These are phyloP conservation scores for Sporisorium graminicola DNA, from an alignment of 1,284 basidiomycete genomes.

Conservation along the genomic window DNA sequence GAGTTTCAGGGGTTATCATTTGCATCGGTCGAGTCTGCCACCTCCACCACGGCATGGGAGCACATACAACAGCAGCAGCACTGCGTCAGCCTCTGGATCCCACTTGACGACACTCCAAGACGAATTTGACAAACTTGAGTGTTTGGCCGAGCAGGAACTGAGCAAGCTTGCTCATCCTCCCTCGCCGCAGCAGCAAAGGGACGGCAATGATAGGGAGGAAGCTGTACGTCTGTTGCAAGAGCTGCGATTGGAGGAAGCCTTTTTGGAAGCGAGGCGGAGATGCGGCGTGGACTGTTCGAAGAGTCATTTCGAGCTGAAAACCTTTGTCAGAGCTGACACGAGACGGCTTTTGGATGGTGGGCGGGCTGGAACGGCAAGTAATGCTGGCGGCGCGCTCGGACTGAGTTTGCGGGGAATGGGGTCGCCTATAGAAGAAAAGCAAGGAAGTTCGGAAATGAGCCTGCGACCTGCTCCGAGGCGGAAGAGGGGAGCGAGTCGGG, in stretches of 20 bases:
- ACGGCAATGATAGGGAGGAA: not conserved
- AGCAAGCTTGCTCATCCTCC: not conserved
- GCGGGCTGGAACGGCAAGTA: not conserved
- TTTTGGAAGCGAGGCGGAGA: conserved; percentile 21
- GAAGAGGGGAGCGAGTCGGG: conserved; percentile 1
- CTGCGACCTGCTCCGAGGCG: conserved; percentile 12
- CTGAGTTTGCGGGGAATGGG: not conserved
- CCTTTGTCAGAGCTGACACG: not conserved
- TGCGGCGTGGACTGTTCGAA: conserved; percentile 23
- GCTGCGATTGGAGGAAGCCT: conserved; percentile 24
- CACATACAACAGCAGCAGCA: not conserved
- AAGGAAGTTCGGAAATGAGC: conserved; percentile 1
- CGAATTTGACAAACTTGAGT: conserved; percentile 48
- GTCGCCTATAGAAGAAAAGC: not conserved
- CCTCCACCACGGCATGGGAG: not conserved
- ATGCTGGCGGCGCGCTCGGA: not conserved
- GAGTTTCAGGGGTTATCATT: not conserved
- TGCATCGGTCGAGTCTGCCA: conserved; percentile 13
- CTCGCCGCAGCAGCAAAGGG: too few species aligned
- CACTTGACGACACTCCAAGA: conserved; percentile 12
- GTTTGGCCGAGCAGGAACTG: conserved; percentile 29
- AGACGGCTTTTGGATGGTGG: not conserved
- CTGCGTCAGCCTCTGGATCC: not conserved
- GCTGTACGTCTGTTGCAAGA: not conserved
- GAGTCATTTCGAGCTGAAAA: conserved; percentile 22